Evolutionary conservation across 306 rosid species (phyloP).

Genomic region (Astragalus glycyphyllos): DNA sequence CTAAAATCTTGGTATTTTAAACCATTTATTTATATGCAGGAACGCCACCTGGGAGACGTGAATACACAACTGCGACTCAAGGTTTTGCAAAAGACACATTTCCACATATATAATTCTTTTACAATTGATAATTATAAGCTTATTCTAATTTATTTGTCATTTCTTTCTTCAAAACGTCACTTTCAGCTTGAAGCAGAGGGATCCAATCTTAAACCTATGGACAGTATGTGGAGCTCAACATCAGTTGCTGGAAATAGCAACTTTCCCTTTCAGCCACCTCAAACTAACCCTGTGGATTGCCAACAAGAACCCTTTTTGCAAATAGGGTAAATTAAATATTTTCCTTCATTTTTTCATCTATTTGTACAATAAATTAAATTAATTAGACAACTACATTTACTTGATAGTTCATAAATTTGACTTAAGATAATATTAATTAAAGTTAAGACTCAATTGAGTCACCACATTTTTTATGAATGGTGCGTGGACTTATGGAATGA

Average conservation of each 20-base stretch:
- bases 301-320: conserved; percentile 72
- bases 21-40: conserved; percentile 56
- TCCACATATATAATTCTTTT: background rate
- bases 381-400: background rate
- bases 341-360: background rate
- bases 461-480: too few relatives aligned
- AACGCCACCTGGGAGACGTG: conserved; percentile 74
- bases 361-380: background rate
- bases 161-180: background rate
- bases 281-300: conserved; percentile 61
- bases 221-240: conserved; percentile 63
- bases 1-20: conserved; percentile 7
- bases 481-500: too few relatives aligned
- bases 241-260: conserved; percentile 56
- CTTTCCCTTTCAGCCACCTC: conserved; percentile 62
- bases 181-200: conserved; percentile 81
- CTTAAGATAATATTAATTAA: background rate
- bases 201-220: conserved; percentile 61
- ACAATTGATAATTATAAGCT: background rate
- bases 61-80: conserved; percentile 76
- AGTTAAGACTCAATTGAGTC: background rate
- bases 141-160: background rate
- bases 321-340: conserved; percentile 64
- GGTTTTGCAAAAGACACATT: conserved; percentile 49
- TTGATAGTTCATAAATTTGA: background rate